A percentile compares a stretch with the other conserved stretches of the same genome.
Evolutionary conservation across 306 rosid genomes (phyloP).

Genomic region (Begonia peltatifolia): DNA sequence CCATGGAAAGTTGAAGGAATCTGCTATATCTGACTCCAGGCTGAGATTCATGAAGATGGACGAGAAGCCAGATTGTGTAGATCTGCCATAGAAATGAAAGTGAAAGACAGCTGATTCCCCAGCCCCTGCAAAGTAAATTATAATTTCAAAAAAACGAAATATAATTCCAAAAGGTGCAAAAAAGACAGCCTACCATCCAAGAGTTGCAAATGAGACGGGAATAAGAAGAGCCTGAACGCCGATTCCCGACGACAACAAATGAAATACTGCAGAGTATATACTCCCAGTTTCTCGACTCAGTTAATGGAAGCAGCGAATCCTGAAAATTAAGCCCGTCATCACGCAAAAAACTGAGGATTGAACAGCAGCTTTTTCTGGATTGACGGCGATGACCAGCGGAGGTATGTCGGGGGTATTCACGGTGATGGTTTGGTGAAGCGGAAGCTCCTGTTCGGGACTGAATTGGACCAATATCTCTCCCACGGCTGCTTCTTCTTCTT

Average conservation of each 20-base stretch:
- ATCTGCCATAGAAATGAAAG: conserved; percentile 53
- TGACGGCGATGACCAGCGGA: not conserved
- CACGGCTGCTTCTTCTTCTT: too few relatives aligned
- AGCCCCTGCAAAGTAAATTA: conserved; percentile 28
- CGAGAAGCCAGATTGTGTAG: conserved; percentile 56
- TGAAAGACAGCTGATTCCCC: conserved; percentile 39
- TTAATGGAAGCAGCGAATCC: conserved; percentile 82
- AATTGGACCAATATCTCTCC: not conserved
- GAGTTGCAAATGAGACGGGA: conserved; percentile 46
- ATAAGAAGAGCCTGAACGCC: conserved; percentile 63
- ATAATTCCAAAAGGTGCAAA: not conserved
- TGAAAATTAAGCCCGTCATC: conserved; percentile 34
- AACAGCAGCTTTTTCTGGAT: too few relatives aligned
- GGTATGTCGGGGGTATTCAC: not conserved
- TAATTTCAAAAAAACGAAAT: not conserved
- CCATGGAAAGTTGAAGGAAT: conserved; percentile 55
- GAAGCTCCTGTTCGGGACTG: not conserved
- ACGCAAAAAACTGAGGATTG: too few relatives aligned
- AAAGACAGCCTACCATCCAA: conserved; percentile 36
- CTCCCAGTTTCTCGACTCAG: conserved; percentile 53
- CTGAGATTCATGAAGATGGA: conserved; percentile 58
- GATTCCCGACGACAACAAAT: conserved; percentile 44
- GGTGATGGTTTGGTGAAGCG: not conserved
- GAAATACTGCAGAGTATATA: conserved; percentile 57
- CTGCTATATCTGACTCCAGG: conserved; percentile 58